phyloP scores from a whole-genome alignment of 2,329 filamentous ascomycete species.

The Ilyonectria sp. region DNA sequence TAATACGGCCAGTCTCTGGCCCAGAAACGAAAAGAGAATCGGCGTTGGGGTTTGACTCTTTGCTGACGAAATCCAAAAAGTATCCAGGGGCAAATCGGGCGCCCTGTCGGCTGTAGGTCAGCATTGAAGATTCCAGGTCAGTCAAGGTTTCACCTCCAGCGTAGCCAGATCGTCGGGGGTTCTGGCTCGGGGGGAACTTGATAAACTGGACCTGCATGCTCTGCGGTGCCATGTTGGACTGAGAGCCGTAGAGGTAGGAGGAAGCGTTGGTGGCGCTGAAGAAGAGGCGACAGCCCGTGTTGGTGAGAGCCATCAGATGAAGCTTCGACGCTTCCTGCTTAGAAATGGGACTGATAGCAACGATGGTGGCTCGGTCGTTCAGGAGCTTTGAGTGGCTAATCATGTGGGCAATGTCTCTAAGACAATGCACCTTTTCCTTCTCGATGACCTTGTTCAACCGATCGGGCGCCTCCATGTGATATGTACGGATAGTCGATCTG shows the following conservation, averaged over 20 bases:
- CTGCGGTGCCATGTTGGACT: constrained; percentile 79
- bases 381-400: constrained; percentile 82
- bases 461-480: constrained; percentile 81
- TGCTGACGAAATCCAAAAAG: constrained; percentile 87
- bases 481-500: constrained; percentile 90
- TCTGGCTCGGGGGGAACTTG: constrained; percentile 83
- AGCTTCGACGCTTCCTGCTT: constrained; percentile 84
- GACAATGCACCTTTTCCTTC: constrained; percentile 73
- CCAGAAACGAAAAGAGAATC: constrained; percentile 87
- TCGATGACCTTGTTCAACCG: constrained; percentile 76
- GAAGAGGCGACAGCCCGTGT: constrained; percentile 91
- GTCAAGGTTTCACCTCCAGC: constrained; percentile 57
- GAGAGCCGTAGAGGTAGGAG: constrained; percentile 74
- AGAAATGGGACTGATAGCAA: constrained; percentile 89
- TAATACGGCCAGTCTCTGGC: constrained; percentile 90
- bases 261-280: constrained; percentile 89
- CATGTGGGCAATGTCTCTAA: constrained; percentile 88
- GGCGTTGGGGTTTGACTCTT: constrained; percentile 70
- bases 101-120: constrained; percentile 66
- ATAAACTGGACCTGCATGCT: constrained; percentile 99
- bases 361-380: constrained; percentile 78
- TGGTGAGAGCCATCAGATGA: constrained; percentile 91
- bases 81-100: constrained; percentile 86
- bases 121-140: constrained; percentile 65
- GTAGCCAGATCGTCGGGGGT: constrained; percentile 50